A percentile compares a stretch with the other conserved stretches of the same genome.
These are phyloP conservation scores for Lepidium aucheri DNA, from an alignment of 345 rosid species.

Conservation along the genomic window DNA sequence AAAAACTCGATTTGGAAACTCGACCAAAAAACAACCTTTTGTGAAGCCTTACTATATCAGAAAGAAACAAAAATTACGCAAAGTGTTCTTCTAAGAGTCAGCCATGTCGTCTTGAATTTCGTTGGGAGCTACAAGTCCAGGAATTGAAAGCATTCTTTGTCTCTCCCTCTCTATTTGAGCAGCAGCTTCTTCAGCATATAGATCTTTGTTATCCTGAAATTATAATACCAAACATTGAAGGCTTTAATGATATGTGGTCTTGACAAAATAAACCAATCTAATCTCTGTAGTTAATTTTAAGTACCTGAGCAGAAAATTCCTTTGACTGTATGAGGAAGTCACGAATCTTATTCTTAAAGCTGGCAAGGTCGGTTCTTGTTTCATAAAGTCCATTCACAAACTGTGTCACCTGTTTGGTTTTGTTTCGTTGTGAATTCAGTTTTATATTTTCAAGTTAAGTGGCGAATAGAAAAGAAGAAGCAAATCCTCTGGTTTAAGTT, in stretches of 20 bases:
- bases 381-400: constrained; percentile 79
- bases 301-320: constrained; percentile 80
- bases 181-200: constrained; percentile 75
- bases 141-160: constrained; percentile 62
- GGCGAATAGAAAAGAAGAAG: not conserved
- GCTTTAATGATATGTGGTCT: not conserved
- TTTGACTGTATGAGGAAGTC: constrained; percentile 90
- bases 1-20: not conserved
- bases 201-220: constrained; percentile 66
- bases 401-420: constrained; percentile 58
- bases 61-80: not conserved
- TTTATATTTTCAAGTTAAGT: not conserved
- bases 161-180: constrained; percentile 55
- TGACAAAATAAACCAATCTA: not conserved
- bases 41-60: not conserved
- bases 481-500: not conserved
- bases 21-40: not conserved
- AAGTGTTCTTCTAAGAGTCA: constrained; percentile 21
- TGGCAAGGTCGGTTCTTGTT: constrained; percentile 50
- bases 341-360: constrained; percentile 74
- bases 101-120: constrained; percentile 72
- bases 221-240: not conserved
- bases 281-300: not conserved
- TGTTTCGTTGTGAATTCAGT: not conserved
- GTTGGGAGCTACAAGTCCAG: constrained; percentile 70